phyloP scores from a whole-genome alignment of 1,284 basidiomycete species.

The Athelia psychrophila region DNA sequence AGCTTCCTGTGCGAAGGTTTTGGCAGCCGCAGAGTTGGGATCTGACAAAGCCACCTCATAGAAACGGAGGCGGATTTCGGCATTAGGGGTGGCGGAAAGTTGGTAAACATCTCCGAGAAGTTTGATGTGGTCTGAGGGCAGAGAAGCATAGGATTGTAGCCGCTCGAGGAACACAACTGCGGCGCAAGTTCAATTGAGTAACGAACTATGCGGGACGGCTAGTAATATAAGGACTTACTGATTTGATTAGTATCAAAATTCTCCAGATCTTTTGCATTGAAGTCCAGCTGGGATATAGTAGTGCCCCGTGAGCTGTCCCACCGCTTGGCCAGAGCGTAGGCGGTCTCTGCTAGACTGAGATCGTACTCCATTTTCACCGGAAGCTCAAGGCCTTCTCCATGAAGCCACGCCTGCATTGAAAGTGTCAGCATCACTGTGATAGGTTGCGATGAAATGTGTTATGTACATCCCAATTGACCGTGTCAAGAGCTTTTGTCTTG shows the following conservation, averaged over 20 bases:
- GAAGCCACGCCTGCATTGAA: conserved; percentile 72
- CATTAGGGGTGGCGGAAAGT: conserved; percentile 52
- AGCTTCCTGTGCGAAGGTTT: conserved; percentile 46
- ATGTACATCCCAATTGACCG: conserved; percentile 78
- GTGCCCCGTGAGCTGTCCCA: conserved; percentile 73
- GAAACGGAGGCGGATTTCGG: conserved; percentile 74
- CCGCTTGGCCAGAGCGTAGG: conserved; percentile 68
- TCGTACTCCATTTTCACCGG: conserved; percentile 87
- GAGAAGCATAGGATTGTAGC: conserved; percentile 51
- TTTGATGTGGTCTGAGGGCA: conserved; percentile 53
- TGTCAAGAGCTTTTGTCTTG: conserved; percentile 68
- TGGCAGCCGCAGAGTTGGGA: conserved; percentile 45
- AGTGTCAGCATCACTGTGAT: conserved; percentile 3
- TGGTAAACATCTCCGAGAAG: conserved; percentile 57
- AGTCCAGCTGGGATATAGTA: conserved; percentile 41
- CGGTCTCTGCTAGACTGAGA: conserved; percentile 69
- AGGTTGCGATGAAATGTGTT: background rate
- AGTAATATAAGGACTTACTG: conserved; percentile 34
- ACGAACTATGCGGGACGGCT: background rate
- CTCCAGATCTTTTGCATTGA: conserved; percentile 53
- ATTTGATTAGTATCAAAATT: conserved; percentile 68
- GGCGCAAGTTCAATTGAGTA: conserved; percentile 1
- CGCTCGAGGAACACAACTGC: conserved; percentile 76
- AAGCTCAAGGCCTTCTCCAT: conserved; percentile 78
- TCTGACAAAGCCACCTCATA: conserved; percentile 62